Evolutionary conservation across 176 grass and related monocot species (phyloP).

Genomic region (Avena sativa): DNA sequence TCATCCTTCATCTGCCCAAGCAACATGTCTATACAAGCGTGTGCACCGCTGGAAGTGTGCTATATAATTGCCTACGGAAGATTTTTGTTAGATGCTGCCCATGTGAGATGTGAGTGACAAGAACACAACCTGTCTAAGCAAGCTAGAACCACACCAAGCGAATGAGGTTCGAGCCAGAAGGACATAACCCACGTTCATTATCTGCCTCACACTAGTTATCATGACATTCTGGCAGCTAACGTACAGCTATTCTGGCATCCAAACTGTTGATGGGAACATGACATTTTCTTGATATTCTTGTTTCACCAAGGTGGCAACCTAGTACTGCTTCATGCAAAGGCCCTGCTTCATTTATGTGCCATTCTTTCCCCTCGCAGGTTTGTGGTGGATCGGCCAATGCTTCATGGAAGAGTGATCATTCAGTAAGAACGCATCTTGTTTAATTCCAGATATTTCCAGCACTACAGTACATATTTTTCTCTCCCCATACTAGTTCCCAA

Average conservation of each 20-base stretch:
- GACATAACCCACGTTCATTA: neutral
- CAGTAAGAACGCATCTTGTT: constrained; percentile 43
- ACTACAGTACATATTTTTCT: neutral
- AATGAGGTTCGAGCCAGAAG: constrained; percentile 11
- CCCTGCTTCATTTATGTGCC: neutral
- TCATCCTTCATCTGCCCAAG: too few relatives aligned
- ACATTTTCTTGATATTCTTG: neutral
- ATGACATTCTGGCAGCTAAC: neutral
- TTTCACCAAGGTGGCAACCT: constrained; percentile 29
- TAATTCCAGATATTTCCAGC: neutral
- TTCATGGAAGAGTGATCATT: constrained; percentile 50
- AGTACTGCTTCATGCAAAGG: neutral
- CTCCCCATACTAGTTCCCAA: neutral
- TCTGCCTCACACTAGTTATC: neutral
- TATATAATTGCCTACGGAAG: neutral
- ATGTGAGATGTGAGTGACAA: neutral
- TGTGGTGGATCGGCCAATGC: constrained; percentile 60
- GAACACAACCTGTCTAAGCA: neutral
- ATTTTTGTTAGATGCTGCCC: neutral
- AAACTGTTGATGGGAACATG: neutral
- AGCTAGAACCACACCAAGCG: neutral
- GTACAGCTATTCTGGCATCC: too few relatives aligned
- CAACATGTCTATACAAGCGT: too few relatives aligned
- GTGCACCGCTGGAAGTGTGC: too few relatives aligned
- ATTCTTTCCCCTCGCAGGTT: constrained; percentile 50